A percentile compares a stretch with the other conserved stretches of the same genome.
Conservation (phyloP, 768 basidiomycete genomes). For the Lentinula sp. region DNA sequence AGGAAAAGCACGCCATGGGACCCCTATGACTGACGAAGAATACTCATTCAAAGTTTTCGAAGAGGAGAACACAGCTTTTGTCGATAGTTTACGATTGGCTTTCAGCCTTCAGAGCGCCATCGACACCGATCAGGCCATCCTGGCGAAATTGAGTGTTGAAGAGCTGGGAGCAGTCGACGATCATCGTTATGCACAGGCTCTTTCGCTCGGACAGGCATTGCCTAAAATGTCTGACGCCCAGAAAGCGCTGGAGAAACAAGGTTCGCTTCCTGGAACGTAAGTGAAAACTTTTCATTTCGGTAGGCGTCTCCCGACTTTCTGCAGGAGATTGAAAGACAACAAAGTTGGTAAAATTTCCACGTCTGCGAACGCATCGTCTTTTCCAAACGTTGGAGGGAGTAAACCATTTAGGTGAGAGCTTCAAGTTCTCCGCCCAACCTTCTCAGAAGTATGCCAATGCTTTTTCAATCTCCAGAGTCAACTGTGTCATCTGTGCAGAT, state of each 20-base stretch:
- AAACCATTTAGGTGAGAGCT: background rate
- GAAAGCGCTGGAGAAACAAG: slow-evolving; percentile 1
- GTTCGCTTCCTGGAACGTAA: background rate
- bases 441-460: background rate
- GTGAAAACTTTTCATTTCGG: background rate
- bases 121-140: slow-evolving; percentile 23
- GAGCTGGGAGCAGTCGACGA: slow-evolving; percentile 37
- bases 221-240: slow-evolving; percentile 9
- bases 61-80: slow-evolving; percentile 23
- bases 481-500: slow-evolving; percentile 41
- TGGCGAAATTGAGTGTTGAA: slow-evolving; percentile 22
- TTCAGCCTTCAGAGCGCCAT: slow-evolving; percentile 35
- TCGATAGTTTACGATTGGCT: slow-evolving; percentile 33
- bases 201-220: slow-evolving; percentile 20
- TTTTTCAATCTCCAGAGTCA: slow-evolving; percentile 13
- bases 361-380: background rate
- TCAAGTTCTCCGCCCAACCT: background rate
- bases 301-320: background rate
- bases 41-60: slow-evolving; percentile 36
- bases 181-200: slow-evolving; percentile 31
- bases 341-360: background rate
- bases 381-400: background rate
- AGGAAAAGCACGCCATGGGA: slow-evolving; percentile 22
- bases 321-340: background rate
- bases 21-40: slow-evolving; percentile 29